These are phyloP conservation scores for Exserohilum rostratum DNA, from an alignment of 2,329 filamentous ascomycete species.

Conservation along the genomic window DNA sequence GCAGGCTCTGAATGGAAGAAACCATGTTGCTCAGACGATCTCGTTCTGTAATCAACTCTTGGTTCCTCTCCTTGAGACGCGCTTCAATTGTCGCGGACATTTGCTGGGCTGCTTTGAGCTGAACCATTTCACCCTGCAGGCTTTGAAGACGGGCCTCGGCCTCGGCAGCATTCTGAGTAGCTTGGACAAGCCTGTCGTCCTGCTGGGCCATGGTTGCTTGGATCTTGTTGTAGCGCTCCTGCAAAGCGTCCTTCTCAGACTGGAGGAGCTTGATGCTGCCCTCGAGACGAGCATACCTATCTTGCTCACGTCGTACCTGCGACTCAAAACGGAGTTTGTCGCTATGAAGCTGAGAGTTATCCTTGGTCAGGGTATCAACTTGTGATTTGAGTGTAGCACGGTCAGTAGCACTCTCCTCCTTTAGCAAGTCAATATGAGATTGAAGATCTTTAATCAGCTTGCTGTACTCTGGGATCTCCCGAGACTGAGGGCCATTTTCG, in stretches of 20 bases:
- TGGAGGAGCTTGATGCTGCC: slow-evolving; percentile 85
- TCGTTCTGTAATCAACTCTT: slow-evolving; percentile 81
- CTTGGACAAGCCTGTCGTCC: slow-evolving; percentile 87
- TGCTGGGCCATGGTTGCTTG: slow-evolving; percentile 87
- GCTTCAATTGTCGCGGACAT: slow-evolving; percentile 94
- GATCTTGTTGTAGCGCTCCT: slow-evolving; percentile 77
- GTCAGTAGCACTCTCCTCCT: slow-evolving; percentile 82
- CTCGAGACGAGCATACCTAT: slow-evolving; percentile 88
- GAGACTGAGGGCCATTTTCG: slow-evolving; percentile 55
- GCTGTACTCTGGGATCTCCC: slow-evolving; percentile 71
- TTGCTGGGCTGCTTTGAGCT: slow-evolving; percentile 92
- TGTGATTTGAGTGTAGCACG: slow-evolving; percentile 84
- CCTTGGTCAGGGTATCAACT: slow-evolving; percentile 77
- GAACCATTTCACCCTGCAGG: slow-evolving; percentile 86
- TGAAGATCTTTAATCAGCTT: slow-evolving; percentile 87
- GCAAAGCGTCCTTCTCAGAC: slow-evolving; percentile 82
- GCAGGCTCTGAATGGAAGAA: slow-evolving; percentile 81
- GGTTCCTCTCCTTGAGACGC: slow-evolving; percentile 85
- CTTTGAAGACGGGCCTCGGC: slow-evolving; percentile 81
- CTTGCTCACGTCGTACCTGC: slow-evolving; percentile 79
- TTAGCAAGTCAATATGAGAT: slow-evolving; percentile 85
- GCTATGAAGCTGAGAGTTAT: slow-evolving; percentile 81
- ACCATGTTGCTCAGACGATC: slow-evolving; percentile 82
- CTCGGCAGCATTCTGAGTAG: slow-evolving; percentile 91
- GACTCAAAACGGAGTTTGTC: slow-evolving; percentile 81